Conservation (phyloP, 2,329 filamentous ascomycete genomes). For the Aspergillus versicolor region DNA sequence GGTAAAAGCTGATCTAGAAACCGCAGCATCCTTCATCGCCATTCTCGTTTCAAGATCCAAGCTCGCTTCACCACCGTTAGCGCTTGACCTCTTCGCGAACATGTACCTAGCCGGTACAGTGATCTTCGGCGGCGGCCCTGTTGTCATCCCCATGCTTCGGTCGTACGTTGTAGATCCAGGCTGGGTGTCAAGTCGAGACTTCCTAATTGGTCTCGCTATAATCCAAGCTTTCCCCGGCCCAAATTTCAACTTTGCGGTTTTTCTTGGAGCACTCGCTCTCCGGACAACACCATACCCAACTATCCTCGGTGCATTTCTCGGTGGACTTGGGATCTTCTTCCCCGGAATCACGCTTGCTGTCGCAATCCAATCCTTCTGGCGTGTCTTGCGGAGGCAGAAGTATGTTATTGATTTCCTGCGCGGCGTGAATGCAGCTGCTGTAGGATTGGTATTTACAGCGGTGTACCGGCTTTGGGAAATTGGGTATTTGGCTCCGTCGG, state of each 20-base stretch:
- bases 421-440: constrained; percentile 60
- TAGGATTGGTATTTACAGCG: constrained; percentile 63
- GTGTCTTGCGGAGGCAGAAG: constrained; percentile 45
- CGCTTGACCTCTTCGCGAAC: constrained; percentile 66
- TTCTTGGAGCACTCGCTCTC: constrained; percentile 54
- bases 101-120: constrained; percentile 72
- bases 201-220: constrained; percentile 70
- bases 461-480: constrained; percentile 65
- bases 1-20: not conserved
- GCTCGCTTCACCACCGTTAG: constrained; percentile 42
- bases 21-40: constrained; percentile 51
- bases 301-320: constrained; percentile 52
- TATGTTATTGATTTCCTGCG: constrained; percentile 53
- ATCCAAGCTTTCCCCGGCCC: constrained; percentile 69
- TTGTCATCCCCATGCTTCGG: constrained; percentile 63
- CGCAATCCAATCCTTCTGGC: constrained; percentile 53
- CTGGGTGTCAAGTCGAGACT: constrained; percentile 70
- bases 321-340: constrained; percentile 46
- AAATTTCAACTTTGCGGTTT: constrained; percentile 54
- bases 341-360: constrained; percentile 38
- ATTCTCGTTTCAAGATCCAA: constrained; percentile 54
- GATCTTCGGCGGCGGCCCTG: constrained; percentile 64
- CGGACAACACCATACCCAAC: constrained; percentile 29
- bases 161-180: constrained; percentile 64
- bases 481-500: constrained; percentile 55